phyloP scores from a whole-genome alignment of 2,329 filamentous ascomycete species.

The Monosporascus ibericus region DNA sequence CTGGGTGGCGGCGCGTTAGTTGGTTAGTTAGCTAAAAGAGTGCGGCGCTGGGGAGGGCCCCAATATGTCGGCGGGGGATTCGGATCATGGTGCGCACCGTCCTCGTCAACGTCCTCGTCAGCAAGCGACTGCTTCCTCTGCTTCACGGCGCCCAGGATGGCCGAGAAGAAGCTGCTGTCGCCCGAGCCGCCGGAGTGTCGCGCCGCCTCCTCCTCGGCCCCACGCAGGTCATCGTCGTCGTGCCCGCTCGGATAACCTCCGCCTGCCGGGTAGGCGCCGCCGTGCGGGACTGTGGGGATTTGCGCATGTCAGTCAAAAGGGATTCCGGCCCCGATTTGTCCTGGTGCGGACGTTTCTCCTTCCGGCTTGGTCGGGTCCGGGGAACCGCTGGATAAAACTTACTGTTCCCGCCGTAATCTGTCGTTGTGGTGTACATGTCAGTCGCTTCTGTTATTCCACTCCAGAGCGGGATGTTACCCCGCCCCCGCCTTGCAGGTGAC shows the following conservation, averaged over 20 bases:
- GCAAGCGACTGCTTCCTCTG: slow-evolving; percentile 44
- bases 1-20: slow-evolving; percentile 25
- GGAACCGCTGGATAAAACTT: slow-evolving; percentile 7
- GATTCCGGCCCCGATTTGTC: neutral
- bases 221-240: slow-evolving; percentile 39
- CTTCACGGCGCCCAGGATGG: slow-evolving; percentile 39
- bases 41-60: neutral
- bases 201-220: slow-evolving; percentile 42
- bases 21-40: neutral
- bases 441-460: neutral
- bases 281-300: slow-evolving; percentile 19
- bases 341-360: neutral
- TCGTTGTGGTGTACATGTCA: slow-evolving; percentile 8
- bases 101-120: slow-evolving; percentile 43
- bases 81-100: slow-evolving; percentile 29
- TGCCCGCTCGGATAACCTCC: slow-evolving; percentile 26
- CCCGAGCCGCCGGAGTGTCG: slow-evolving; percentile 40
- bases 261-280: slow-evolving; percentile 25
- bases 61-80: neutral
- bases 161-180: slow-evolving; percentile 42
- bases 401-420: slow-evolving; percentile 23
- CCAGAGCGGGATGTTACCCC: no score
- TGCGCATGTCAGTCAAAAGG: neutral
- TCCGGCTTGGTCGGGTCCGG: neutral
- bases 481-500: neutral